Base-by-base conservation (phyloP, 1,284 basidiomycete species). In the Sporisorium iseilematis-ciliati region DNA sequence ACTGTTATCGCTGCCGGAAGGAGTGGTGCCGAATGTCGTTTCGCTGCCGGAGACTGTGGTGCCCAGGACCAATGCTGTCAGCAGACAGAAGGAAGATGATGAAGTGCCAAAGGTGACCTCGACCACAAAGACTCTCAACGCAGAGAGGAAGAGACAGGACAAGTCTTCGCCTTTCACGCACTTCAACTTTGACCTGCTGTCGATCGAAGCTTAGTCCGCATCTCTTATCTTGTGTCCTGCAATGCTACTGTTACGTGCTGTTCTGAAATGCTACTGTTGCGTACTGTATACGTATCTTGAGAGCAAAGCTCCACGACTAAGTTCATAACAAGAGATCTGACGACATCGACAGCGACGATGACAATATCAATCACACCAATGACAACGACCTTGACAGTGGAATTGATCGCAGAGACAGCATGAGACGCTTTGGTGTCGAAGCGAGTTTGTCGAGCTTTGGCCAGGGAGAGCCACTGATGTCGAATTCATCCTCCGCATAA, bases 181-280 rank as follows among this genome's bases (percentile, higher is more conserved):
- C 25, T 76, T 76, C 49, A 63, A 67, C 62, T 76, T 72, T 33
- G 65, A 76, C 25, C 33, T 68, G 7, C 65, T 76, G 1, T 69
- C 63, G 46, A 54, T 75, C 53, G 67, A 75, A 46, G 72, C 62
- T 4, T 75, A 43, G 43, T 16, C 35, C 14, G 29, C 7, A 20
- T 16, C 18, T 31, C 4, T 18, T 2, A 11, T 48, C 25, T 31
- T 10, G 2, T 18, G 42, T 45, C 4, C 26, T 26, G 55, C 55
- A 57, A 31, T 57, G 33, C 40, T 8, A 35, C 3, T 16, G 12
- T 38, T 38, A 16, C 33, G n/a, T n/a, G n/a, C n/a, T n/a, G n/a
- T n/a, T n/a, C n/a, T n/a, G n/a, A n/a, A n/a, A n/a, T n/a, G n/a
- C n/a, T n/a, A n/a, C n/a, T n/a, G n/a, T n/a, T n/a, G n/a, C n/a